Percentiles rank a stretch among this genome's conserved stretches.
Evolutionary conservation across 768 basidiomycete genomes (phyloP).

Genomic region (Rhizopogon salebrosus): DNA sequence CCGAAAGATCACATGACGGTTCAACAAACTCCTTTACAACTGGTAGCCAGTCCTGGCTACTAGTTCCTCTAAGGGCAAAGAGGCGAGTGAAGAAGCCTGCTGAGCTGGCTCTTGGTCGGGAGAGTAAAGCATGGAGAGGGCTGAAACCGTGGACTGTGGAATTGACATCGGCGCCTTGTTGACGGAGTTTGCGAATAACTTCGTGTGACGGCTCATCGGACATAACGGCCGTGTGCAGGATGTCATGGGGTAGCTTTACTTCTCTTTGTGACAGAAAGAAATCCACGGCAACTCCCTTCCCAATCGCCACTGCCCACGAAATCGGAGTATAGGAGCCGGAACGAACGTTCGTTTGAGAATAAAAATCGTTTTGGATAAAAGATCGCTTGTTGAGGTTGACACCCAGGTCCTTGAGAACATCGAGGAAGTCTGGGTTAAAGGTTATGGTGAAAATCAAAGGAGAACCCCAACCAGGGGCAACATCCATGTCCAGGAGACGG

Average conservation of each 20-base stretch:
- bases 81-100: no score
- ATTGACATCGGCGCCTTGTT: neutral
- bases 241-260: neutral
- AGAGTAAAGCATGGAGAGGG: neutral
- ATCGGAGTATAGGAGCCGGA: neutral
- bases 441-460: neutral
- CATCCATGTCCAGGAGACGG: neutral
- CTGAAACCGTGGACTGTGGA: neutral
- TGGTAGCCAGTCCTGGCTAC: no score
- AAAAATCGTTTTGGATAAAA: no score
- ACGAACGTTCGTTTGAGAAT: no score
- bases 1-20: neutral
- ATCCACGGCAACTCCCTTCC: neutral
- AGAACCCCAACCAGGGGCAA: neutral
- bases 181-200: neutral
- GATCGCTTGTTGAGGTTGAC: neutral
- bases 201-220: fast-evolving
- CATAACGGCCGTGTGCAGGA: neutral
- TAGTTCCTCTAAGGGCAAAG: no score
- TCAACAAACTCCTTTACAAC: neutral
- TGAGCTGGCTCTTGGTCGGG: neutral
- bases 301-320: neutral
- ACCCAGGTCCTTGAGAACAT: neutral
- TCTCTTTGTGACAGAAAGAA: neutral
- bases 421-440: neutral